Conservation (phyloP, 2,329 filamentous ascomycete species). For the Aureobasidium pullulans region DNA sequence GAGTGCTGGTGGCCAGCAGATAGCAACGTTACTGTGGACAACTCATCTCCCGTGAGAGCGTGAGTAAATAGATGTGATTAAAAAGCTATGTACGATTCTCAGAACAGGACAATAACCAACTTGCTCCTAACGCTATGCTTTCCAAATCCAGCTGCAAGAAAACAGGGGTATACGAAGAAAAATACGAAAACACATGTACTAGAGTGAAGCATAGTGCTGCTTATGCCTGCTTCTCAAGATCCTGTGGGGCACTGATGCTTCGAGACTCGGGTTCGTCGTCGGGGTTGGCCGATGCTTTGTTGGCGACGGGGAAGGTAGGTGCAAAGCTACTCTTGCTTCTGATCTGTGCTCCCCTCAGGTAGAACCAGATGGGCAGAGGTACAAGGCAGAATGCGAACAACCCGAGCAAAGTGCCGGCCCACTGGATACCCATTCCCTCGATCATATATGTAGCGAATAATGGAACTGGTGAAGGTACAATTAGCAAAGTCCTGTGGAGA, state of each 20-base stretch:
- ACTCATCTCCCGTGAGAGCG: too few species aligned
- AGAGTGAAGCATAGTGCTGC: neutral
- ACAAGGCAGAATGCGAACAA: constrained; percentile 35
- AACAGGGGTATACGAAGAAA: neutral
- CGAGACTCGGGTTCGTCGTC: neutral
- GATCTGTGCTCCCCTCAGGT: constrained; percentile 37
- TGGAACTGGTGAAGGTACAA: constrained; percentile 28
- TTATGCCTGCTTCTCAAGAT: constrained; percentile 14
- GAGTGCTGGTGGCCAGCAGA: constrained; percentile 29
- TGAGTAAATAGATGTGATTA: too few species aligned
- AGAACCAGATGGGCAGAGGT: constrained; percentile 39
- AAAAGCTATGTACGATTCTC: too few species aligned
- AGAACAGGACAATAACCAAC: neutral
- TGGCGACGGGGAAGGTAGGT: constrained; percentile 25
- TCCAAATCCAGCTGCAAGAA: neutral
- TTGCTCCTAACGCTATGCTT: neutral
- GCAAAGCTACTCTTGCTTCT: constrained; percentile 36
- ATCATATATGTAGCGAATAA: constrained; percentile 50
- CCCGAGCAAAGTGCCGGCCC: constrained; percentile 39
- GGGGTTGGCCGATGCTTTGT: constrained; percentile 2
- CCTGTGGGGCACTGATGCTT: neutral
- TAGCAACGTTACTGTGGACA: neutral
- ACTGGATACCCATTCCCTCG: constrained; percentile 44
- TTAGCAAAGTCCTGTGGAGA: constrained; percentile 18
- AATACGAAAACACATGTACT: neutral